Conservation (phyloP, 805 yeast genomes). For the Nakazawaea wyomingensis region DNA sequence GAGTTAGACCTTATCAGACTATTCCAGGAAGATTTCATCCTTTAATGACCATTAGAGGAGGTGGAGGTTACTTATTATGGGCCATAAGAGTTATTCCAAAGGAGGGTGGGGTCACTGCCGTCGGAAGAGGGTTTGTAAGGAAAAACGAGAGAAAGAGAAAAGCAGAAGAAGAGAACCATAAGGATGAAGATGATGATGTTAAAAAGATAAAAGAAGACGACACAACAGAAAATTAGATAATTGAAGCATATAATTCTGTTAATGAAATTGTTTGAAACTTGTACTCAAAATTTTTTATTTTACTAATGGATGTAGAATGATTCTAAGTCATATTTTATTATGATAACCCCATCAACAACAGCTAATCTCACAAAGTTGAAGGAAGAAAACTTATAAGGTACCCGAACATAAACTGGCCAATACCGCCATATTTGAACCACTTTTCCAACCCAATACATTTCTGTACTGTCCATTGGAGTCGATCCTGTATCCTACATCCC, state of each 20-base stretch:
- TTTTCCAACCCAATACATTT: slow-evolving; percentile 61
- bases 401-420: slow-evolving; percentile 1
- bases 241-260: slow-evolving; percentile 6
- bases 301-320: too few relatives aligned
- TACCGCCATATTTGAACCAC: slow-evolving; percentile 14
- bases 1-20: slow-evolving; percentile 85
- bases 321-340: too few relatives aligned
- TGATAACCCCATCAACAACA: too few relatives aligned
- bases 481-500: slow-evolving; percentile 43
- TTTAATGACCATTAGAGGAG: slow-evolving; percentile 85
- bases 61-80: slow-evolving; percentile 82
- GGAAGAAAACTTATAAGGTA: too few relatives aligned
- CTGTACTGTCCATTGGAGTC: slow-evolving; percentile 53
- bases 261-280: too few relatives aligned
- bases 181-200: slow-evolving; percentile 7
- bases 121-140: slow-evolving; percentile 57
- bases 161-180: slow-evolving; percentile 13
- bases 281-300: too few relatives aligned
- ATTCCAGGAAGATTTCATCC: slow-evolving; percentile 95
- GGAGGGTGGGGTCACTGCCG: slow-evolving; percentile 53
- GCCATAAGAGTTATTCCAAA: slow-evolving; percentile 76
- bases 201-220: not conserved
- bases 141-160: slow-evolving; percentile 26
- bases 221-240: too few relatives aligned
- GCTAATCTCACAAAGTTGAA: too few relatives aligned